A percentile compares a stretch with the other conserved stretches of the same genome.
phyloP scores from a whole-genome alignment of 805 yeast genomes.

The Ogataea pilisensis region DNA sequence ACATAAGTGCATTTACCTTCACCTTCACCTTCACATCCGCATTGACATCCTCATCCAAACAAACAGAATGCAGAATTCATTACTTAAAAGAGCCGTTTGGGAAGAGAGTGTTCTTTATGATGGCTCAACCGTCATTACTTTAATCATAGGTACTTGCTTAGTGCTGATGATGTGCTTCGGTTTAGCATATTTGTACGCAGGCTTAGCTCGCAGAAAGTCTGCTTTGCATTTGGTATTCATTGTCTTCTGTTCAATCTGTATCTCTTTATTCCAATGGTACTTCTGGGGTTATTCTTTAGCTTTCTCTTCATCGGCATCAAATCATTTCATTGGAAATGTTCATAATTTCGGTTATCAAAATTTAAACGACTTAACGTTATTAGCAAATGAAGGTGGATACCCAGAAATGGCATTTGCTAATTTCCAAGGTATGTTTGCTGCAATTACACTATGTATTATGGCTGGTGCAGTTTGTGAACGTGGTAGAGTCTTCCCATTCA shows the following conservation, averaged over 20 bases:
- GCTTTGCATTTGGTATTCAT: constrained; percentile 85
- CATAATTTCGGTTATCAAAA: constrained; percentile 78
- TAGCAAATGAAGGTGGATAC: constrained; percentile 36
- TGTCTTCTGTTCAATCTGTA: constrained; percentile 65
- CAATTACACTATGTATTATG: constrained; percentile 88
- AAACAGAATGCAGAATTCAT: constrained; percentile 4
- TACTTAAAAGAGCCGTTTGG: constrained; percentile 24
- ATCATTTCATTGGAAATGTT: constrained; percentile 84
- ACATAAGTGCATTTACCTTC: too few relatives aligned
- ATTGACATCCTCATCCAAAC: too few relatives aligned
- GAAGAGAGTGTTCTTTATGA: constrained; percentile 33
- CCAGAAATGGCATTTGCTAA: constrained; percentile 84
- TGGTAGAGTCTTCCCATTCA: constrained; percentile 81
- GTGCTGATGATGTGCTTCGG: constrained; percentile 95
- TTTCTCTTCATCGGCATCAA: constrained; percentile 72
- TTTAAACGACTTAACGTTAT: constrained; percentile 41
- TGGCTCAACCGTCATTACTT: constrained; percentile 44
- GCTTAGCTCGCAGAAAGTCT: constrained; percentile 85
- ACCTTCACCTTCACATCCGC: too few relatives aligned
- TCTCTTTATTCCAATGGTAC: constrained; percentile 78
- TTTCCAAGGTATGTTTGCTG: constrained; percentile 86
- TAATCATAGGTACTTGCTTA: constrained; percentile 59
- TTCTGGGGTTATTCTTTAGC: constrained; percentile 98
- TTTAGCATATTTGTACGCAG: constrained; percentile 86
- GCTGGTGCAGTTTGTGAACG: constrained; percentile 94